Evolutionary conservation across 2,329 filamentous ascomycete genomes (phyloP), one percentile per base, ranked within the genome.

Genomic region (Aspergillus tanneri): DNA sequence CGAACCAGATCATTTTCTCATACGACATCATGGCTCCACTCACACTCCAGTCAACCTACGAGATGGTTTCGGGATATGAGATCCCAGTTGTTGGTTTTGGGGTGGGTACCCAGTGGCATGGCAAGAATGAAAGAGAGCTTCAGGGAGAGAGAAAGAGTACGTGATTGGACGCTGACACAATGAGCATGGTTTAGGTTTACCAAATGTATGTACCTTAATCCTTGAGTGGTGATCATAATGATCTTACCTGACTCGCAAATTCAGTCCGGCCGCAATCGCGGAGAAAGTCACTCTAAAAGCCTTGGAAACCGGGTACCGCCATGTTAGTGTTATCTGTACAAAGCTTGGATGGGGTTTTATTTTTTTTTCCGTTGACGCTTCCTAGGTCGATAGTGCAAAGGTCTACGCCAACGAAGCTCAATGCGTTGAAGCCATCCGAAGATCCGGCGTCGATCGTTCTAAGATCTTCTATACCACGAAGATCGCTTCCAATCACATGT

Each of bases 391-490:
- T 63, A 80, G 77, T 1, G 81, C 82, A 2, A 74, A 76, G 9
- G 72, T 66, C 19, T 85, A 85, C 63, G 69, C 69, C 28, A 85
- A 85, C 54, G 82, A 85, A 66, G 69, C 67, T 8, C 75, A 80
- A 35, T 78, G 77, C 42, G 75, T 73, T 1, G 65, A 70, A 10
- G 82, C 79, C 8, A 79, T 85, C 51, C 65, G 71, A 1, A 71
- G 72, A 44, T 77, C 77, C 5, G 71, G 72, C 2, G 60, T 84
- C 39, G 74, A 77, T 10, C 76, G 83, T 6, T 72, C 74, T 19
- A 66, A 81, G 27, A 70, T 84, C 46, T 85, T 84, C 71, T 84
- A 82, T 65, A 85, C 82, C 5, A 81, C 77, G 52, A 85, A 85
- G 61, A 75, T 85, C 6, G 78, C 78, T 3, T 70, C 74, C 2